Evolutionary conservation across 1,284 basidiomycete species (phyloP).

Genomic region (Boletus subluridellus): DNA sequence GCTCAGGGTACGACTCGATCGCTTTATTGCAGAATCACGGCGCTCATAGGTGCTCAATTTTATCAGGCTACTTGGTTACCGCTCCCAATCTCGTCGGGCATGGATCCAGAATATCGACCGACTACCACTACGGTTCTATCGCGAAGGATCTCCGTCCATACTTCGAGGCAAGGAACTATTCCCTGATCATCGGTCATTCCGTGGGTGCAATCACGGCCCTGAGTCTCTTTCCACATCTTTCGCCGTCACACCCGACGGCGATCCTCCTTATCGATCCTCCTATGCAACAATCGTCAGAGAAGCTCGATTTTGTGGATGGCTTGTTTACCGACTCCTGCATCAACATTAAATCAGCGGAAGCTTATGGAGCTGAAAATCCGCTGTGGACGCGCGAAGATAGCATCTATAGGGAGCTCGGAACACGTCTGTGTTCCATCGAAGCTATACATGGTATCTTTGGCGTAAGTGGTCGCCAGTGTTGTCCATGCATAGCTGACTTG

Average conservation of each 20-base stretch:
- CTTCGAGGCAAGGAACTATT: slow-evolving; percentile 14
- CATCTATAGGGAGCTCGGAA: no score
- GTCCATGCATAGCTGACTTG: not conserved
- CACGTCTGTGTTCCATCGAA: no score
- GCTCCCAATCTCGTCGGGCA: not conserved
- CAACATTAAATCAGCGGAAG: slow-evolving; percentile 7
- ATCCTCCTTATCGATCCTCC: slow-evolving; percentile 29
- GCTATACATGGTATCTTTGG: no score
- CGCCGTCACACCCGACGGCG: slow-evolving; percentile 13
- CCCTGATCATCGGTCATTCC: slow-evolving; percentile 19
- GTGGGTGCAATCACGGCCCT: no score
- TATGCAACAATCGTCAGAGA: not conserved
- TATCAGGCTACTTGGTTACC: slow-evolving; percentile 9
- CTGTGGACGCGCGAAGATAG: no score
- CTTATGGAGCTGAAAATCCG: not conserved
- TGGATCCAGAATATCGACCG: slow-evolving; percentile 5
- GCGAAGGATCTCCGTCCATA: slow-evolving; percentile 25
- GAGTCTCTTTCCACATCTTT: no score
- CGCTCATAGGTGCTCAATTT: not conserved
- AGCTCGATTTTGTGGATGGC: no score
- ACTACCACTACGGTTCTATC: slow-evolving; percentile 19
- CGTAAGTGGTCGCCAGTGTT: not conserved
- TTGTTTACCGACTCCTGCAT: not conserved
- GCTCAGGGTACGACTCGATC: no score
- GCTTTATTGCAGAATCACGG: not conserved